phyloP scores from a whole-genome alignment of 2,329 filamentous ascomycete genomes.

The Cladophialophora psammophila region DNA sequence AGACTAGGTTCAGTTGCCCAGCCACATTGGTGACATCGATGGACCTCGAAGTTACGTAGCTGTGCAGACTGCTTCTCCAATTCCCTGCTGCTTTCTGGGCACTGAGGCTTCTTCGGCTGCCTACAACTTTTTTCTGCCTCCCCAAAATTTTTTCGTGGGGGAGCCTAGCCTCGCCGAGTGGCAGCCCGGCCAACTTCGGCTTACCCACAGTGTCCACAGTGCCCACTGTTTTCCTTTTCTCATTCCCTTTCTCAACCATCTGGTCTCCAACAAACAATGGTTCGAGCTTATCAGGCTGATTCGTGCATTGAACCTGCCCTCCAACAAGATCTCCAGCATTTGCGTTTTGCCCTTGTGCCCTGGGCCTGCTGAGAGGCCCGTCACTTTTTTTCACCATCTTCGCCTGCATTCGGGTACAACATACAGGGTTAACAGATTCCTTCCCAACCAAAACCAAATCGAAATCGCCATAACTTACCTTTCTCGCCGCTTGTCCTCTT shows the following conservation, averaged over 20 bases:
- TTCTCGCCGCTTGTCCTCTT: conserved; percentile 29
- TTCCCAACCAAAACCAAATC: conserved; percentile 26
- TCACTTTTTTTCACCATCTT: conserved; percentile 13
- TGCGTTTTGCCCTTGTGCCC: not conserved
- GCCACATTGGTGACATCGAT: too few relatives aligned
- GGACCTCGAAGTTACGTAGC: not conserved
- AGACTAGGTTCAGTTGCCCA: too few relatives aligned
- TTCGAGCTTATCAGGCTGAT: conserved; percentile 17
- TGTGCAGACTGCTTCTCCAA: conserved; percentile 2
- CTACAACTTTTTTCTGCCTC: not conserved
- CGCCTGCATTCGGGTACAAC: conserved; percentile 8
- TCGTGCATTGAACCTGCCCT: conserved; percentile 15
- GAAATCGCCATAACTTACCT: conserved; percentile 20
- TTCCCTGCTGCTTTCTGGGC: not conserved
- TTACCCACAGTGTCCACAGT: conserved; percentile 13
- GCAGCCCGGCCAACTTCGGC: not conserved
- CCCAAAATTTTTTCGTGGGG: conserved; percentile 8
- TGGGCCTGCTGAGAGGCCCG: conserved; percentile 4
- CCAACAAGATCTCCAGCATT: conserved; percentile 12
- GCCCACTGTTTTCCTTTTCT: not conserved
- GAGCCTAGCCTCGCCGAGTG: not conserved
- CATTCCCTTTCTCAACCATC: conserved; percentile 5
- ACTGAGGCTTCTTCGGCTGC: not conserved
- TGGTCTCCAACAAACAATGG: conserved; percentile 2
- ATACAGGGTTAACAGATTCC: not conserved